phyloP scores from a whole-genome alignment of 306 rosid species.

The Citrullus colocynthis region DNA sequence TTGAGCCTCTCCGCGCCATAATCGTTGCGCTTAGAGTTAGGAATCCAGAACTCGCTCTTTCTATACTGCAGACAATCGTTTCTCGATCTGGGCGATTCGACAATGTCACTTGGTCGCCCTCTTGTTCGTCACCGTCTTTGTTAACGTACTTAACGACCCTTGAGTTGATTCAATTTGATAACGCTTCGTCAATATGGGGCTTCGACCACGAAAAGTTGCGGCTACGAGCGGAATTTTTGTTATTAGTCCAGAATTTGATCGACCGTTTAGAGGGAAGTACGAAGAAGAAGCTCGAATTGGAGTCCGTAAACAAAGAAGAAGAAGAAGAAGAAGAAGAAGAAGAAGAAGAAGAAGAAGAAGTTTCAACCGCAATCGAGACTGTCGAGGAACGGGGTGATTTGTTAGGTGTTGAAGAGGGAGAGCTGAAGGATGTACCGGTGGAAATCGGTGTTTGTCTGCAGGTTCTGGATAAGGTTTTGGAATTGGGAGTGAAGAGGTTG shows the following conservation, averaged over 20 bases:
- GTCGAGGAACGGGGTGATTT: constrained; percentile 17
- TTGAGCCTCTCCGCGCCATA: constrained; percentile 76
- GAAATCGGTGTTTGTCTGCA: constrained; percentile 28
- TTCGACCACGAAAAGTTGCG: constrained; percentile 64
- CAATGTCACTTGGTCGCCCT: constrained; percentile 51
- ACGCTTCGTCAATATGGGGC: constrained; percentile 55
- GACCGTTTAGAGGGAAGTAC: constrained; percentile 31
- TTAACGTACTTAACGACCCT: constrained; percentile 63
- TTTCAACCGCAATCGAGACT: constrained; percentile 9
- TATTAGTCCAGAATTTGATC: constrained; percentile 63
- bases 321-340: constrained; percentile 15
- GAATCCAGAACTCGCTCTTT: constrained; percentile 58
- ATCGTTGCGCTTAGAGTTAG: constrained; percentile 61
- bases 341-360: constrained; percentile 12
- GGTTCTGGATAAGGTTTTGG: constrained; percentile 51
- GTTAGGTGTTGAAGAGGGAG: constrained; percentile 19
- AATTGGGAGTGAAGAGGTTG: constrained; percentile 63
- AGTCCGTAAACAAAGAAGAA: constrained; percentile 21
- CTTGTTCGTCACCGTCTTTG: constrained; percentile 71
- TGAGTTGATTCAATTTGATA: constrained; percentile 59
- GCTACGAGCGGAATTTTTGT: constrained; percentile 64
- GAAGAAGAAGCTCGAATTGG: constrained; percentile 21
- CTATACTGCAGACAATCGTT: constrained; percentile 66
- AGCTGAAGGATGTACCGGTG: constrained; percentile 13
- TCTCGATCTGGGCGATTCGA: constrained; percentile 65